phyloP scores from a whole-genome alignment of 2,329 filamentous ascomycete genomes.

The Sporothrix phasma region DNA sequence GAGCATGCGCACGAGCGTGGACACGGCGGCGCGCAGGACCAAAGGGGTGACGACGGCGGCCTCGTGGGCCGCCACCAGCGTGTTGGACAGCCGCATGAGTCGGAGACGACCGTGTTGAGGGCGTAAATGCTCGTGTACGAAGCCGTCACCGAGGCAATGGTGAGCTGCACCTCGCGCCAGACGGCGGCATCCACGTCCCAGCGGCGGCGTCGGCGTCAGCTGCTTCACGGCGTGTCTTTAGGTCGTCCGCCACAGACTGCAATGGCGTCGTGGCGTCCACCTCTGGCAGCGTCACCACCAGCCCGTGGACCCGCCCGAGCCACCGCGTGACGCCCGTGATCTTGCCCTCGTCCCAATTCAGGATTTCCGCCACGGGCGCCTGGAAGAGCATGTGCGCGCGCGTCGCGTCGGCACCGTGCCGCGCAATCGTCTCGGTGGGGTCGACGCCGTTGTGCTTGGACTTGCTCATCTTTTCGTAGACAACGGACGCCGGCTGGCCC shows the following conservation, averaged over 20 bases:
- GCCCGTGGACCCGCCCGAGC: slow-evolving; percentile 57
- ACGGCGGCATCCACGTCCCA: slow-evolving; percentile 42
- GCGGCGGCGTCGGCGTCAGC: slow-evolving; percentile 24
- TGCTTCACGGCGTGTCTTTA: slow-evolving; percentile 19
- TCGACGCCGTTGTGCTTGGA: slow-evolving; percentile 90
- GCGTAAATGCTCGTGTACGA: slow-evolving; percentile 64
- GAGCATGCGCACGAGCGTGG: slow-evolving; percentile 57
- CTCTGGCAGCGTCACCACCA: slow-evolving; percentile 32
- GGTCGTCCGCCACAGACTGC: slow-evolving; percentile 12
- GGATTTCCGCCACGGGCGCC: slow-evolving; percentile 69
- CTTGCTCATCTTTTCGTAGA: slow-evolving; percentile 90
- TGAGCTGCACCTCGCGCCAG: slow-evolving; percentile 57
- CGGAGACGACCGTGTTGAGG: slow-evolving; percentile 74
- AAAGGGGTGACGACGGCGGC: slow-evolving; percentile 28
- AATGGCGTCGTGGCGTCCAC: no score
- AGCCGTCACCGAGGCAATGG: slow-evolving; percentile 55
- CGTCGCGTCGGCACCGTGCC: slow-evolving; percentile 74
- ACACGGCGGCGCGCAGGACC: slow-evolving; percentile 41
- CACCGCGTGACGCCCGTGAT: slow-evolving; percentile 75
- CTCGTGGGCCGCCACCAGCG: slow-evolving; percentile 38
- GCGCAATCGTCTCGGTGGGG: slow-evolving; percentile 59
- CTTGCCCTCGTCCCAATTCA: slow-evolving; percentile 81
- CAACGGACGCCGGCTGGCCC: slow-evolving; percentile 47
- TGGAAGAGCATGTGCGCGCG: slow-evolving; percentile 84
- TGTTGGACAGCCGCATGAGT: slow-evolving; percentile 76